Conservation (phyloP, 139 green algal species). For the Nannochloris sp. region DNA sequence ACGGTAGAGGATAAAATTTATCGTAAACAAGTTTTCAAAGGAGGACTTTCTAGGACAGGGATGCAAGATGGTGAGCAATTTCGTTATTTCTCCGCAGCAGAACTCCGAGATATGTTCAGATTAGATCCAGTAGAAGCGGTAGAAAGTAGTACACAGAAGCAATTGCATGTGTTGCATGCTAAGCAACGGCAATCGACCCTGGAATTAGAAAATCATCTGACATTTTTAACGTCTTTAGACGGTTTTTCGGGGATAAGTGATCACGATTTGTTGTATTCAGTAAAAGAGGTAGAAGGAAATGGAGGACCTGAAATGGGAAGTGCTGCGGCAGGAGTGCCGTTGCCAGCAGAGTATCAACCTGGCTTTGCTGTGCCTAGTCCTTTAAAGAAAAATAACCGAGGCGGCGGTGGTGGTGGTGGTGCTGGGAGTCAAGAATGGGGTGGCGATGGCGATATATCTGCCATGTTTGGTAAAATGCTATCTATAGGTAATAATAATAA, state of each 20-base stretch:
- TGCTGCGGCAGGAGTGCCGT: too few relatives aligned
- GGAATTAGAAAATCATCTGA: constrained; percentile 42
- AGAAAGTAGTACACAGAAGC: constrained; percentile 50
- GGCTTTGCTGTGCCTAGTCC: background rate
- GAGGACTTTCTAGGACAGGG: constrained; percentile 58
- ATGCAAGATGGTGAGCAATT: constrained; percentile 71
- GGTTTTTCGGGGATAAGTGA: constrained; percentile 60
- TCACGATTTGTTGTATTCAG: constrained; percentile 74
- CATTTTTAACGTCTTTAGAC: constrained; percentile 25
- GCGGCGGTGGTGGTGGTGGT: background rate
- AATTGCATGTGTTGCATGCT: constrained; percentile 60
- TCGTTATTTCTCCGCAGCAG: constrained; percentile 49
- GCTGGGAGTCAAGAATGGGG: constrained; percentile 1
- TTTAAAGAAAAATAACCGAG: background rate
- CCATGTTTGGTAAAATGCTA: constrained; percentile 2
- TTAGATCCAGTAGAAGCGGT: constrained; percentile 42
- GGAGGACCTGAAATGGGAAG: background rate
- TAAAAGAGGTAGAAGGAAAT: constrained; percentile 22
- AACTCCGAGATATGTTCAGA: constrained; percentile 74
- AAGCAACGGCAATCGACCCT: constrained; percentile 33
- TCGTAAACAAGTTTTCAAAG: constrained; percentile 78
- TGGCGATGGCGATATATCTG: constrained; percentile 1
- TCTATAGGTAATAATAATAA: background rate
- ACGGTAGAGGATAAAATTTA: constrained; percentile 93
- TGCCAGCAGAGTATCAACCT: background rate